Evolutionary conservation across 1,139 yeast genomes (phyloP).

Genomic region (Taphrina sp.): DNA sequence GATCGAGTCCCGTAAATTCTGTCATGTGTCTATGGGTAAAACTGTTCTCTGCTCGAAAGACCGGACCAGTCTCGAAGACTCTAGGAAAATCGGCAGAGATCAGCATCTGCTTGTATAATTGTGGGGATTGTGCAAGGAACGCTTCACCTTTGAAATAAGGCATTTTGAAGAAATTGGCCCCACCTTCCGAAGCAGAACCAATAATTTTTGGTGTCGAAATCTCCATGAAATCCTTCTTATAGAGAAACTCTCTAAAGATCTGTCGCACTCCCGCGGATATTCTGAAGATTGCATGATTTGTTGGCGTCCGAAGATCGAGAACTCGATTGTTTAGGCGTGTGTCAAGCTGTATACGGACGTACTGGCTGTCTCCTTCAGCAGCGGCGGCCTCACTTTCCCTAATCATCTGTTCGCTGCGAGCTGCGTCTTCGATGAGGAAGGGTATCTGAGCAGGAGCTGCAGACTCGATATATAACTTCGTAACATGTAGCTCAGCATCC

Average conservation of each 20-base stretch:
- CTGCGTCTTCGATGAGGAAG: slow-evolving; percentile 90
- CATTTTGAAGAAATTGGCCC: slow-evolving; percentile 91
- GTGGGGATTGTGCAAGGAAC: slow-evolving; percentile 96
- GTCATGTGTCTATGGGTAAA: slow-evolving; percentile 99
- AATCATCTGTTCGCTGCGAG: slow-evolving; percentile 81
- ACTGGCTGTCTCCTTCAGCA: slow-evolving; percentile 48
- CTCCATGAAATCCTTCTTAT: slow-evolving; percentile 70
- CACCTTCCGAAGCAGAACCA: slow-evolving; percentile 97
- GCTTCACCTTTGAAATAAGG: slow-evolving; percentile 91
- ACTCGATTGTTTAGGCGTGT: slow-evolving; percentile 94
- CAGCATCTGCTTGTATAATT: slow-evolving; percentile 93
- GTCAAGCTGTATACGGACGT: slow-evolving; percentile 92
- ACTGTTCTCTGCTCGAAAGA: slow-evolving; percentile 97
- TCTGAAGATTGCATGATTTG: slow-evolving; percentile 95
- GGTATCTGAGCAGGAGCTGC: slow-evolving; percentile 94
- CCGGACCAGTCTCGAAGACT: slow-evolving; percentile 96
- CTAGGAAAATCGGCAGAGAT: slow-evolving; percentile 96
- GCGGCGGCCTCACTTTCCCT: slow-evolving; percentile 65
- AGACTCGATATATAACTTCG: slow-evolving; percentile 70
- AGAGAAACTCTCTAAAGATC: slow-evolving; percentile 83
- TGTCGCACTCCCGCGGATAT: slow-evolving; percentile 86
- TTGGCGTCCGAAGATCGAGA: slow-evolving; percentile 91
- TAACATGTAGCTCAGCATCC: slow-evolving; percentile 78
- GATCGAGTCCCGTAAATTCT: slow-evolving; percentile 93
- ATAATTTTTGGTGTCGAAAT: slow-evolving; percentile 93